Conservation (phyloP, 202 grass and related monocot genomes). For the Schoenoplectus triqueter region DNA sequence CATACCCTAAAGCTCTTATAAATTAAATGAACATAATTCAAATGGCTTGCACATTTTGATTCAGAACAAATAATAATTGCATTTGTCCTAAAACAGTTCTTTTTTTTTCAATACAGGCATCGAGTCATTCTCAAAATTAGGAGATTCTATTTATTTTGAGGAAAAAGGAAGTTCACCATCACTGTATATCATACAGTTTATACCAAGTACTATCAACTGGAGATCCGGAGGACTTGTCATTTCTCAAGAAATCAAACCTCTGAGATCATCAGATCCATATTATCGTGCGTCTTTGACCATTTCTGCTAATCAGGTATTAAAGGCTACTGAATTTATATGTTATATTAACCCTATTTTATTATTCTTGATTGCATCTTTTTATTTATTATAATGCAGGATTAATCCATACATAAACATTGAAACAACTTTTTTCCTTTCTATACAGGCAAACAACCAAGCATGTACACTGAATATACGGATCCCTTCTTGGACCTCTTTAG, state of each 20-base stretch:
- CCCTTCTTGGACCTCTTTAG: conserved; percentile 74
- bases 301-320: conserved; percentile 55
- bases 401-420: not conserved
- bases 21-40: not conserved
- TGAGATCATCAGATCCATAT: conserved; percentile 61
- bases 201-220: conserved; percentile 86
- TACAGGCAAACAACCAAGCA: conserved; percentile 52
- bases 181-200: conserved; percentile 79
- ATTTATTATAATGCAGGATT: not conserved
- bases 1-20: not conserved
- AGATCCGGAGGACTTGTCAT: conserved; percentile 58
- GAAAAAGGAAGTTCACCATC: conserved; percentile 50
- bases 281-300: conserved; percentile 57
- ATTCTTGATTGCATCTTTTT: not conserved
- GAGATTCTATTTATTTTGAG: conserved; percentile 91
- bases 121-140: conserved; percentile 92
- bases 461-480: conserved; percentile 67
- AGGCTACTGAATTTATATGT: not conserved
- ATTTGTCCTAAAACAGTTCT: not conserved
- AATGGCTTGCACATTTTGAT: not conserved
- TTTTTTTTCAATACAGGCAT: conserved; percentile 51
- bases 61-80: not conserved
- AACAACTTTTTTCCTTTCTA: not conserved
- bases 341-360: not conserved
- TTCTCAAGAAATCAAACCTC: conserved; percentile 53